Conservation (phyloP, 78 protist species). For the Emiliania huxleyi region DNA sequence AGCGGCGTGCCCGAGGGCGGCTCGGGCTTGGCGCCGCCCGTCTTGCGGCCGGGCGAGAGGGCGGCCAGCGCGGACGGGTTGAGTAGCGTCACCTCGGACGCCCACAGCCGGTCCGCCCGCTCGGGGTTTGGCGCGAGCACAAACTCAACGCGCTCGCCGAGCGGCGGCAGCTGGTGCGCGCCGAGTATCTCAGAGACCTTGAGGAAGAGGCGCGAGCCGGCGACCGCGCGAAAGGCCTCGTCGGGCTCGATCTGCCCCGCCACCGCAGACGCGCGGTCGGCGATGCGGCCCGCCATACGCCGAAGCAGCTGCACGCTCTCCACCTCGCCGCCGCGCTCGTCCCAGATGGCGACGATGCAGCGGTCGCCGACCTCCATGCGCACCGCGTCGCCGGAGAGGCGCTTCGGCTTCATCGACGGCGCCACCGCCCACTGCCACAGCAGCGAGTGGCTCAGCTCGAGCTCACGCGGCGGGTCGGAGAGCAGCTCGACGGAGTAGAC, state of each 20-base stretch:
- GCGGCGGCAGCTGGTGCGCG: not conserved
- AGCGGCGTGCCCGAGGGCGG: not conserved
- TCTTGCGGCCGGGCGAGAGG: too few species aligned
- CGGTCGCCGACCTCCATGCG: not conserved
- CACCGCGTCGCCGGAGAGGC: not conserved
- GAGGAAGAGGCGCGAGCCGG: not conserved
- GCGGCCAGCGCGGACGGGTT: not conserved
- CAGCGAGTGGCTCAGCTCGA: not conserved
- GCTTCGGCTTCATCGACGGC: not conserved
- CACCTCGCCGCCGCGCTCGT: not conserved
- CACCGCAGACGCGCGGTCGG: not conserved
- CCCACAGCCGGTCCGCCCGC: not conserved
- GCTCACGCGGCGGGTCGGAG: not conserved
- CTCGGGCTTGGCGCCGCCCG: not conserved
- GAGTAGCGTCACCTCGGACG: not conserved
- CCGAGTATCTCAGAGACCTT: not conserved
- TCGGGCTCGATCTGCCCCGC: slow-evolving; percentile 5
- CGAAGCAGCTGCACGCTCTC: not conserved
- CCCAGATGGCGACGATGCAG: not conserved
- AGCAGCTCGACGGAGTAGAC: not conserved
- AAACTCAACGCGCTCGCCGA: slow-evolving; percentile 3
- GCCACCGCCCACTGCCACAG: not conserved
- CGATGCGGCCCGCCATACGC: not conserved
- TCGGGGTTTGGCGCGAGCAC: not conserved
- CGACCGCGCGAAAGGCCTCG: not conserved